Conservation (phyloP, 108 stramenopile genomes). For the Cylindrotheca closterium region DNA sequence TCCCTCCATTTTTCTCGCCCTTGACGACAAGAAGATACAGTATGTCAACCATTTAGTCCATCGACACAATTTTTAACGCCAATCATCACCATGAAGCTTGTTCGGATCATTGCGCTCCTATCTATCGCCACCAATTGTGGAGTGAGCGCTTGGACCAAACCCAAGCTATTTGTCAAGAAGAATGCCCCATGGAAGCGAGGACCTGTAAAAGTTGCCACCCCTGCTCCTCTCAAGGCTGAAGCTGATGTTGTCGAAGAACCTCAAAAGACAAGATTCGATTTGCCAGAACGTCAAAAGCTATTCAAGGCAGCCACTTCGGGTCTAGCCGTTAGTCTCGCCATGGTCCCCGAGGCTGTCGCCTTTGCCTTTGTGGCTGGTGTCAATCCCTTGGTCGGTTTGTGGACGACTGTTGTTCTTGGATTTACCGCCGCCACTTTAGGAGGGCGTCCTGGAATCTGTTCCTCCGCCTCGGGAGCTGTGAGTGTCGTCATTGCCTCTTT, state of each 20-base stretch:
- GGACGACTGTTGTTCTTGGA: slow-evolving; percentile 84
- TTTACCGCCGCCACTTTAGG: slow-evolving; percentile 82
- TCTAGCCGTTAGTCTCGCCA: slow-evolving; percentile 65
- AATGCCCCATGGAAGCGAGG: background rate
- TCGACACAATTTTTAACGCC: too few species aligned
- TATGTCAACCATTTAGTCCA: too few species aligned
- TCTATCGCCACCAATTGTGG: background rate
- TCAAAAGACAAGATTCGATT: slow-evolving; percentile 3
- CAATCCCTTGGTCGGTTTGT: slow-evolving; percentile 75
- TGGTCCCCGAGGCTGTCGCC: slow-evolving; percentile 79
- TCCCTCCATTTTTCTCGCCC: too few species aligned
- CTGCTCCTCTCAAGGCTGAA: background rate
- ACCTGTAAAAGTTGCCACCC: background rate
- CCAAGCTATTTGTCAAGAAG: background rate
- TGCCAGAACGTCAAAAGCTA: slow-evolving; percentile 12
- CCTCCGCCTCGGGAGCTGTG: slow-evolving; percentile 83
- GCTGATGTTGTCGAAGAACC: background rate
- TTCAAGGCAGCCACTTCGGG: slow-evolving; percentile 53
- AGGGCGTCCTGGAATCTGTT: slow-evolving; percentile 84
- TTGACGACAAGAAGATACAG: too few species aligned
- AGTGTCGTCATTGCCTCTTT: slow-evolving; percentile 79
- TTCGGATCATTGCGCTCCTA: too few species aligned
- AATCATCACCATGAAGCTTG: too few species aligned
- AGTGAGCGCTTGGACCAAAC: background rate
- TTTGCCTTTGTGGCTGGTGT: slow-evolving; percentile 79